Conservation (phyloP, 129 eudicot species). For the Escallonia herrerae region DNA sequence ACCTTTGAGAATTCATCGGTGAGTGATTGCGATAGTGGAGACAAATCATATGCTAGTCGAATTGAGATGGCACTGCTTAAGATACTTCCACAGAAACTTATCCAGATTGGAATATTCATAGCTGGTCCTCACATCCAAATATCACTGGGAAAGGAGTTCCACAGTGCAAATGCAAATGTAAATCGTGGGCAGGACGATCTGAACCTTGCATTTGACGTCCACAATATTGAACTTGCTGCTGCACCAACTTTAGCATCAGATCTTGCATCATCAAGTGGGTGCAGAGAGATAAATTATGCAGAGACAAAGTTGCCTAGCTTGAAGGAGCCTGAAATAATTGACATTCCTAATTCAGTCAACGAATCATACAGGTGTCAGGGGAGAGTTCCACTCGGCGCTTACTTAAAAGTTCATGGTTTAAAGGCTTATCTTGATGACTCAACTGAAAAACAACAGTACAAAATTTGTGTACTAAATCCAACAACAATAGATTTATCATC, state of each 20-base stretch:
- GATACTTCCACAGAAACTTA: conserved; percentile 54
- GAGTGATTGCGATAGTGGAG: conserved; percentile 28
- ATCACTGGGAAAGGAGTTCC: conserved; percentile 42
- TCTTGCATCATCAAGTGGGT: conserved; percentile 19
- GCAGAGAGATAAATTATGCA: conserved; percentile 3
- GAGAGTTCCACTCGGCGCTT: conserved; percentile 30
- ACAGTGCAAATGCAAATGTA: conserved; percentile 7
- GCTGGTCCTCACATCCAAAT: conserved; percentile 56
- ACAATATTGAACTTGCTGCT: conserved; percentile 47
- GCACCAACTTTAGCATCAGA: conserved; percentile 46
- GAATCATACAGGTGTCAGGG: conserved; percentile 39
- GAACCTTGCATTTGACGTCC: conserved; percentile 36
- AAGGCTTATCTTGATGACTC: conserved; percentile 43
- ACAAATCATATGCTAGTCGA: conserved; percentile 29
- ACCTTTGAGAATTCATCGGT: conserved; percentile 15
- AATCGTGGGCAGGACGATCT: conserved; percentile 20
- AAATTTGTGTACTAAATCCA: conserved; percentile 45
- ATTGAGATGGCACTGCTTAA: conserved; percentile 33
- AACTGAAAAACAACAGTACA: conserved; percentile 27
- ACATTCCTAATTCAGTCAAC: conserved; percentile 17
- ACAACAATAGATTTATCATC: conserved; percentile 36
- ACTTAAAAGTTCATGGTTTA: conserved; percentile 52
- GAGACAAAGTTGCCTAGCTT: conserved; percentile 21
- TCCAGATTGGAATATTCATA: conserved; percentile 52
- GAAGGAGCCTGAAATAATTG: conserved; percentile 30